Base-by-base conservation (phyloP, 139 green algal species). In the Chlorella sp. region DNA sequence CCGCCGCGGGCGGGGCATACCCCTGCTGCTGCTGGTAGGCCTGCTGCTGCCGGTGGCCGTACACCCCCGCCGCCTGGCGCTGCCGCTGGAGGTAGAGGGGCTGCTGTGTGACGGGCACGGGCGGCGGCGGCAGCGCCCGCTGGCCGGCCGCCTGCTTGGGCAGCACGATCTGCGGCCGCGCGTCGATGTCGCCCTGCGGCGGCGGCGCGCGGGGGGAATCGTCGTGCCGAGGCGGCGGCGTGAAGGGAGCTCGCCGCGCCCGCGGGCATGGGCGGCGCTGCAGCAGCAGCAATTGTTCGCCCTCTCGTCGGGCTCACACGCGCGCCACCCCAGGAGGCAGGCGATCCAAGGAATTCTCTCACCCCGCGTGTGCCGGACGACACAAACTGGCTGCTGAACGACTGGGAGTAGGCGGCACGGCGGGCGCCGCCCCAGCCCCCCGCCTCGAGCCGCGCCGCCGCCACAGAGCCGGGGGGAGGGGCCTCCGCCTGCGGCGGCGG, bases 81-180 rank as follows among this genome's bases (percentile, higher is more conserved):
- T 82, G 81, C 2, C 73, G 75, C 33, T 82, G 83, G 9, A 93
- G 77, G 80, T 90, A 93, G 60, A 92, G 85, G 0, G 90, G 89
- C 31, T 78, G 70, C 40, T 87, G 74, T 4, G 87, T 84, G 29
- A 93, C 83, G 1, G 90, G 88, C 2, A 91, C 81, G 2, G 89
- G 89, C 5, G 87, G 81, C 29, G 85, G 80, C 23, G 85, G 75
- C 27, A 83, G 33, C 29, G 59, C 29, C 64, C 25, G 53, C 41
- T 0, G 50, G 42, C 35, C 63, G 60, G 25, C 42, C 56, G 46
- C n/a, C n/a, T 71, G 71, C 45, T 92, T 91, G 5, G 90, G 86
- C 25, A 84, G 71, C 14, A 94, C 76, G n/a, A 95, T 87, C 12
- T 87, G 90, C 8, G 90, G 80, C 14, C 62, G 81, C 11, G 67